Evolutionary conservation across 306 rosid species (phyloP), one percentile per base, ranked within the genome.

Genomic region (Begonia masoniana): DNA sequence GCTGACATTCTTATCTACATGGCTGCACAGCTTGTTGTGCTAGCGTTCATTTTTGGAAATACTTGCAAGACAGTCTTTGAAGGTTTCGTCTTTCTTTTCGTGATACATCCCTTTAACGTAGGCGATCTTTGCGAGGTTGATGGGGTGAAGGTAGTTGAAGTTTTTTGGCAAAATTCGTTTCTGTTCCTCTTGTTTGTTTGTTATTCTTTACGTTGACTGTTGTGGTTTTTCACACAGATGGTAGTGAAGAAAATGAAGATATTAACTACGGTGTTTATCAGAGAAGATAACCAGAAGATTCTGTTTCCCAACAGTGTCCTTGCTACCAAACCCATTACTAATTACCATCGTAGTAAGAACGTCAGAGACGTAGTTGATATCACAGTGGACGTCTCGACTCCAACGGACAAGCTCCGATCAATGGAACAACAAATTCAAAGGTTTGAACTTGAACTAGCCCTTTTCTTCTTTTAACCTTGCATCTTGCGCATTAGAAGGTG

Each of bases 101-200:
- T 70, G 43, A 63, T 66, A 54, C 80, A 70, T 63, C 76, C 80
- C 14, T 74, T 70, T 42, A 76, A 70, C 24, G 70, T 74, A 3
- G 80, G 80, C 4, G 80, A 75, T 63, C 68, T 66, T 45, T 75
- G 80, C 54, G 74, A 75, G 63, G 74, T 75, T 48, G 80, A 70
- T 3, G 76, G 71, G 10, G 67, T 75, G 16, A 61, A 62, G 80
- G 76, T 75, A 51, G 24, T 21, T 21, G 24, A 21, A 21, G 19
- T 17, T 17, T 17, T 17, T 17, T 17, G 19, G 19, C 19, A 17
- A 17, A 17, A 17, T 17, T 17, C 19, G 19, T 17, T 17, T 17
- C 19, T 17, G 19, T 17, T 17, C 19, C 19, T 17, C 19, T 0
- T 12, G 16, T 39, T n/a, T n/a, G n/a, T n/a, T 26, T 12, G 11